These are phyloP conservation scores for Lycium barbarum DNA, from an alignment of 257 asterid species.

Conservation along the genomic window DNA sequence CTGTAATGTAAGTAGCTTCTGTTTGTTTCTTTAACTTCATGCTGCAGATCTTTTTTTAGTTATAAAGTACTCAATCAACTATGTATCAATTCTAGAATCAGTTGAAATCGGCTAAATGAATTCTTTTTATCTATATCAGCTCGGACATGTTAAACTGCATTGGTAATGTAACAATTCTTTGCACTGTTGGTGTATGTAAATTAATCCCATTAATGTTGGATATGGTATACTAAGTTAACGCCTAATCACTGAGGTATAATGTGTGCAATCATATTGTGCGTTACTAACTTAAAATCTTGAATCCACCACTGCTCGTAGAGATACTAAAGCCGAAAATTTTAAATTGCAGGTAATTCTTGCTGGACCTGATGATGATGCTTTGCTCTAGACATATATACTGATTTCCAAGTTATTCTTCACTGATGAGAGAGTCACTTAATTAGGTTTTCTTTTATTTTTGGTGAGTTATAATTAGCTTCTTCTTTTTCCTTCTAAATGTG, in stretches of 20 bases:
- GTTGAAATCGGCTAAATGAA: background rate
- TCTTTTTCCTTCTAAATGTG: slow-evolving; percentile 46
- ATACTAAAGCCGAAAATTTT: background rate
- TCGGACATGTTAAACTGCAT: no score
- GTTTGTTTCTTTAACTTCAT: background rate
- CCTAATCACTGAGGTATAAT: background rate
- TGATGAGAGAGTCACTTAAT: slow-evolving; percentile 33
- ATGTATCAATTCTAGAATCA: background rate
- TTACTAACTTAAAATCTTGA: background rate
- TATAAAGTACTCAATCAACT: background rate
- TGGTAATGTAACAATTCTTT: no score
- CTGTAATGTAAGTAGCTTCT: slow-evolving; percentile 74
- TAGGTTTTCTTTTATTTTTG: background rate
- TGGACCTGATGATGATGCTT: slow-evolving; percentile 95
- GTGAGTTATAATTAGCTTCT: background rate
- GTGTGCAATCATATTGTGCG: background rate
- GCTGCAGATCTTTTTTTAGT: background rate
- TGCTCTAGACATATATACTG: slow-evolving; percentile 61
- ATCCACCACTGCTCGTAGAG: background rate
- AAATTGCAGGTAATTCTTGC: slow-evolving; percentile 78
- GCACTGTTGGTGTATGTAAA: no score
- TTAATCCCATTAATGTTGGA: no score
- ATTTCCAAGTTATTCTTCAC: slow-evolving; percentile 38
- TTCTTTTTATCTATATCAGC: background rate
- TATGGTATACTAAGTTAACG: no score